A percentile compares a stretch with the other conserved stretches of the same genome.
Evolutionary conservation across 768 basidiomycete genomes (phyloP).

Genomic region (Pisolithus orientalis): DNA sequence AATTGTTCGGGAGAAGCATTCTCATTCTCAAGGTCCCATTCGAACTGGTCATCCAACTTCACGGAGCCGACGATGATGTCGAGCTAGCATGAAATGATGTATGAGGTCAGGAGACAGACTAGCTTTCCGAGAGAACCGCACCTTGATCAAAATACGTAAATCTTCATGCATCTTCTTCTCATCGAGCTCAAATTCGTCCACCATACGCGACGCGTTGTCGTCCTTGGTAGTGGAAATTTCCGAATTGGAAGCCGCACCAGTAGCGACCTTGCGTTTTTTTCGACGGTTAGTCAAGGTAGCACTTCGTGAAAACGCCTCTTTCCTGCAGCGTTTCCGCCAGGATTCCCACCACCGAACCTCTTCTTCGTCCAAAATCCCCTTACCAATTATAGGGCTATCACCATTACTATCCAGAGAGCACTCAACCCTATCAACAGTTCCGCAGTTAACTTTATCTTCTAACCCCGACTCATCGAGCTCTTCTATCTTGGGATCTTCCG

Average conservation of each 20-base stretch:
- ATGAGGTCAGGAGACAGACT: background rate
- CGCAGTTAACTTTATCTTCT: conserved; percentile 11
- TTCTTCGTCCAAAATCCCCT: conserved; percentile 45
- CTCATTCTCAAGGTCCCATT: conserved; percentile 89
- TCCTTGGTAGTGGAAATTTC: conserved; percentile 21
- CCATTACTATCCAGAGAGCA: conserved; percentile 15
- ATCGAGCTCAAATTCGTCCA: conserved; percentile 43
- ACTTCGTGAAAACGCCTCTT: conserved; percentile 20
- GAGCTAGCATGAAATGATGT: conserved; percentile 43
- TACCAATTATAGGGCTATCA: conserved; percentile 14
- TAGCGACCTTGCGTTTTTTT: conserved; percentile 37
- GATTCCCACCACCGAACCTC: conserved; percentile 61
- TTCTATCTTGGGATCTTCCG: conserved; percentile 18
- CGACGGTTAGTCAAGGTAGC: conserved; percentile 26
- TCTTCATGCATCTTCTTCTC: conserved; percentile 72
- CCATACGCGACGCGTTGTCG: conserved; percentile 40
- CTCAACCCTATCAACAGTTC: conserved; percentile 14
- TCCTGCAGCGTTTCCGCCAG: conserved; percentile 52
- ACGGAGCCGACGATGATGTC: conserved; percentile 92
- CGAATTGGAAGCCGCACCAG: conserved; percentile 10
- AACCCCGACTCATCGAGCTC: conserved; percentile 26
- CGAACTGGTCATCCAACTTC: conserved; percentile 94
- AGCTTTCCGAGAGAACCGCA: conserved; percentile 29
- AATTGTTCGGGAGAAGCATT: conserved; percentile 87
- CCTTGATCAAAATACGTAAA: conserved; percentile 89